A percentile compares a stretch with the other conserved stretches of the same genome.
These are phyloP conservation scores for Geotrichum phurueaensis DNA, from an alignment of 1,139 yeast species.

Conservation along the genomic window DNA sequence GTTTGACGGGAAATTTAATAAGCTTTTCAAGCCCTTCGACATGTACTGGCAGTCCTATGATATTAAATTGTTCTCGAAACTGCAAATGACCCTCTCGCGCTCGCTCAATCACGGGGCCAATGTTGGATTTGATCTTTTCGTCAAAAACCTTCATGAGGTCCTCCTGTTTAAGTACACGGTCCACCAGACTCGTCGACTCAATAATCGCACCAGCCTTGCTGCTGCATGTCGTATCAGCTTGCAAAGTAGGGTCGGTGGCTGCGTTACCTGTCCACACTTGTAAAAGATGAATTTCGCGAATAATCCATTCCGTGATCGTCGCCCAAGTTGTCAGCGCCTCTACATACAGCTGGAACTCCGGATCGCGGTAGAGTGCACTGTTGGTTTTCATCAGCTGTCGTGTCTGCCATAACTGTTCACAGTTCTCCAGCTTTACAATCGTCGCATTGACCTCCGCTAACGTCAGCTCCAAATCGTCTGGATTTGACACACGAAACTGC, in stretches of 20 bases:
- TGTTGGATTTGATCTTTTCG: constrained; percentile 48
- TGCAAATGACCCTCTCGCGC: constrained; percentile 67
- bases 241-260: constrained; percentile 53
- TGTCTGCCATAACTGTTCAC: constrained; percentile 77
- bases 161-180: constrained; percentile 71
- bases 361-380: constrained; percentile 63
- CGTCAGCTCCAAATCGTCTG: constrained; percentile 21
- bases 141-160: constrained; percentile 64
- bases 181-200: constrained; percentile 50
- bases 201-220: constrained; percentile 1
- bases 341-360: constrained; percentile 57
- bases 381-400: constrained; percentile 71
- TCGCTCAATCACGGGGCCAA: constrained; percentile 70
- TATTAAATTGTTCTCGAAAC: constrained; percentile 57
- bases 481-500: constrained; percentile 49
- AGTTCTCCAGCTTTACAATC: constrained; percentile 57
- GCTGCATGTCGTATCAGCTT: constrained; percentile 24
- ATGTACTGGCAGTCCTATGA: constrained; percentile 70
- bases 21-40: constrained; percentile 60
- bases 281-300: constrained; percentile 51
- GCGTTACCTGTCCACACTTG: constrained; percentile 75
- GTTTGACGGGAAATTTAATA: constrained; percentile 68
- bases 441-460: constrained; percentile 49
- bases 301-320: constrained; percentile 65
- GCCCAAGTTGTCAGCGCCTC: constrained; percentile 84